A percentile compares a stretch with the other conserved stretches of the same genome.
Evolutionary conservation across 2,329 filamentous ascomycete genomes (phyloP).

Genomic region (Fusarium drepaniforme): DNA sequence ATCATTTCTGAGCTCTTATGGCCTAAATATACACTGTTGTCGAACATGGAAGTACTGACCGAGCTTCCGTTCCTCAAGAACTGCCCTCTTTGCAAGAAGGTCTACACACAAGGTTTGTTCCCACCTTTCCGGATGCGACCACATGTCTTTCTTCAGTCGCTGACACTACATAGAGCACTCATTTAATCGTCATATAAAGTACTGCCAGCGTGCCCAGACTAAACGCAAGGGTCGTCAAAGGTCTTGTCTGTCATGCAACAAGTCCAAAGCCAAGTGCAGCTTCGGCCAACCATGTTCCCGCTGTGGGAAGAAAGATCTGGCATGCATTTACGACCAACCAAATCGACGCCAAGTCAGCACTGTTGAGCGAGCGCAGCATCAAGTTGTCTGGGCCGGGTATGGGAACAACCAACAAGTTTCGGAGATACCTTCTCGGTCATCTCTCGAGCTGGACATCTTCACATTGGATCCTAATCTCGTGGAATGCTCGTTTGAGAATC

Average conservation of each 20-base stretch:
- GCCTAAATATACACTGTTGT: not conserved
- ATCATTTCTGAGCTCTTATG: no score
- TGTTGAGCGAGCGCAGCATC: not conserved
- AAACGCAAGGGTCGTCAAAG: conserved; percentile 41
- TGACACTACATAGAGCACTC: conserved; percentile 28
- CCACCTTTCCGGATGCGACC: not conserved
- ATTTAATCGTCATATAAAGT: conserved; percentile 42
- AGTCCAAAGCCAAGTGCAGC: conserved; percentile 41
- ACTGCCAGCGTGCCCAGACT: conserved; percentile 40
- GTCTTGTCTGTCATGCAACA: conserved; percentile 37
- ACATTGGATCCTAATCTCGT: not conserved
- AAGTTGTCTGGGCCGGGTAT: not conserved
- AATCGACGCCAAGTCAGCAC: accelerated
- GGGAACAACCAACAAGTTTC: not conserved
- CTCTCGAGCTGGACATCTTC: not conserved
- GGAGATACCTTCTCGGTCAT: not conserved
- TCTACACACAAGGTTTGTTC: conserved; percentile 35
- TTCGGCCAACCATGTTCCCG: conserved; percentile 40
- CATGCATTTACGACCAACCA: conserved; percentile 27
- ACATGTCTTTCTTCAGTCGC: not conserved
- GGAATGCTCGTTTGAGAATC: not conserved
- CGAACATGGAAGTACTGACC: not conserved
- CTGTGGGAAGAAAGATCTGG: conserved; percentile 24
- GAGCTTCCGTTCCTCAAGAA: not conserved
- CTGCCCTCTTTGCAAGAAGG: conserved; percentile 37